phyloP scores from a whole-genome alignment of 116 monocot species.

The Iris pallida region DNA sequence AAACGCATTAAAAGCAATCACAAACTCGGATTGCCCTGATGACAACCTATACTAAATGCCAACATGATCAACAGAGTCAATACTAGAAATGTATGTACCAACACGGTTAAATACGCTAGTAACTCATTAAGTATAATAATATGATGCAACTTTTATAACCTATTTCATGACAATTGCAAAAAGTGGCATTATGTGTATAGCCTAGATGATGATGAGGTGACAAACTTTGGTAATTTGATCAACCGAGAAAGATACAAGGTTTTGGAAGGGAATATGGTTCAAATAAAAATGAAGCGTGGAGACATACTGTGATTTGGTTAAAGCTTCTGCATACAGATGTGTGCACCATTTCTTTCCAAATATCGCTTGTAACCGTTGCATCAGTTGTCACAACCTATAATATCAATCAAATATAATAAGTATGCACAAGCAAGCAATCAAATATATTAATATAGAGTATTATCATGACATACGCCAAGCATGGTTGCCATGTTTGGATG shows the following conservation, averaged over 20 bases:
- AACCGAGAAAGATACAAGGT: neutral
- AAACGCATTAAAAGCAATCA: too few relatives aligned
- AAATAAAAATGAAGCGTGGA: neutral
- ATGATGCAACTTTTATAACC: too few relatives aligned
- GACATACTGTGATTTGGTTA: slow-evolving; percentile 89
- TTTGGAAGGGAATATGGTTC: neutral
- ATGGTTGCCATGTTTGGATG: slow-evolving; percentile 99
- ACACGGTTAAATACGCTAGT: too few relatives aligned
- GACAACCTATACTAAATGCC: too few relatives aligned
- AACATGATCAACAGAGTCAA: too few relatives aligned
- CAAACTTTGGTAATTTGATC: neutral
- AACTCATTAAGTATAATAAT: too few relatives aligned
- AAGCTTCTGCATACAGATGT: slow-evolving; percentile 83
- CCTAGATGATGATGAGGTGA: neutral
- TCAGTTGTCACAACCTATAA: slow-evolving; percentile 90
- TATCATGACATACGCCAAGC: slow-evolving; percentile 66
- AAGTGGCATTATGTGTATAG: neutral
- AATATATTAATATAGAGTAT: neutral
- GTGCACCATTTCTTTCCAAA: slow-evolving; percentile 90
- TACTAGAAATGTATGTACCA: too few relatives aligned
- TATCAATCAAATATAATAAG: neutral
- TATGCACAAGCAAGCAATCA: neutral
- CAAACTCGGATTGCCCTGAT: too few relatives aligned
- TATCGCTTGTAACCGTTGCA: slow-evolving; percentile 55
- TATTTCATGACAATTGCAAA: too few relatives aligned